Evolutionary conservation across 225 moss, liverwort and hornwort species (phyloP).

Genomic region (Takakia lepidozioides): DNA sequence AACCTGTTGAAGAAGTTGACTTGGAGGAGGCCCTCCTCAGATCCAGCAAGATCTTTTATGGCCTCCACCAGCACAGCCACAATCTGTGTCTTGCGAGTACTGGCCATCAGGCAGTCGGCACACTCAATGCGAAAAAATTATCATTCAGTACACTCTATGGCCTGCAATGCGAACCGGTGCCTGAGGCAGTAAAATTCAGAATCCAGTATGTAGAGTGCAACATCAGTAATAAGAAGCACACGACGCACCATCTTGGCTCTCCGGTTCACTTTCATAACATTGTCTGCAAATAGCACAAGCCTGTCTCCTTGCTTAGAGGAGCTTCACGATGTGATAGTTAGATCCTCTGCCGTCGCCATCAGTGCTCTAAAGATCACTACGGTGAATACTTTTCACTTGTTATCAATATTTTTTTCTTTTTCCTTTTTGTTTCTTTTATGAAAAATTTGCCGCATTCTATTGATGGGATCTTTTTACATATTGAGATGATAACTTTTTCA

Average conservation of each 20-base stretch:
- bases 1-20: constrained; percentile 72
- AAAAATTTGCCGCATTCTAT: no score
- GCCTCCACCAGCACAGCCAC: constrained; percentile 80
- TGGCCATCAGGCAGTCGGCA: constrained; percentile 84
- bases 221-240: constrained; percentile 66
- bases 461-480: no score
- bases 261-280: constrained; percentile 73
- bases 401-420: no score
- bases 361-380: no score
- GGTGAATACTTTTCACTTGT: no score
- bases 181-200: constrained; percentile 66
- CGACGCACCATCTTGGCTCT: constrained; percentile 63
- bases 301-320: no score
- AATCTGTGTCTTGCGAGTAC: constrained; percentile 77
- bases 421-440: no score
- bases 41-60: constrained; percentile 45
- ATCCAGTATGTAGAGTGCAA: constrained; percentile 72
- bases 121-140: constrained; percentile 68
- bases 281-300: constrained; percentile 78
- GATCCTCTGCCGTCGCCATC: no score
- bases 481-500: no score
- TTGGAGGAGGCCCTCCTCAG: constrained; percentile 49
- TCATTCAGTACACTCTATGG: constrained; percentile 68
- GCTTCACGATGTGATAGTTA: no score
- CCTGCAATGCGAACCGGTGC: constrained; percentile 57